These are phyloP conservation scores for Boletus rex-veris DNA, from an alignment of 768 basidiomycete species.

Conservation along the genomic window DNA sequence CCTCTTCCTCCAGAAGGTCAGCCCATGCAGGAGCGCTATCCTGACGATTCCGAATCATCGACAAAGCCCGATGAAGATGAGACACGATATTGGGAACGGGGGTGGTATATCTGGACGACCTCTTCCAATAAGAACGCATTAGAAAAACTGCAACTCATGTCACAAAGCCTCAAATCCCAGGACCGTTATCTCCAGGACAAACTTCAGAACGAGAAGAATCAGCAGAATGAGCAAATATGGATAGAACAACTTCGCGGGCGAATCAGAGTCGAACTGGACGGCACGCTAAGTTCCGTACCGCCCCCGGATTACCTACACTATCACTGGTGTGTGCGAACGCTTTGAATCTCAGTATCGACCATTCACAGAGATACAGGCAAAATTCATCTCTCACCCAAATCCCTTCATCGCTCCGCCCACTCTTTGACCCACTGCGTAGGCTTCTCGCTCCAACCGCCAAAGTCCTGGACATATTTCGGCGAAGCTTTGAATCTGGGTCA, in stretches of 20 bases:
- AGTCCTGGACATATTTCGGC: slow-evolving; percentile 47
- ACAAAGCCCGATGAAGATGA: slow-evolving; percentile 32
- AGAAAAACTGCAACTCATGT: slow-evolving; percentile 61
- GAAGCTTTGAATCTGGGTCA: slow-evolving; percentile 55
- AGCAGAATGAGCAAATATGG: slow-evolving; percentile 49
- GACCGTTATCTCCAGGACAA: slow-evolving; percentile 32
- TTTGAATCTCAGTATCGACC: not conserved
- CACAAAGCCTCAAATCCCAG: slow-evolving; percentile 48
- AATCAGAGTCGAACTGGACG: slow-evolving; percentile 25
- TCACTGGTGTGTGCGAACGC: slow-evolving; percentile 39
- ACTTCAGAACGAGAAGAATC: slow-evolving; percentile 43
- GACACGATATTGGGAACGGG: slow-evolving; percentile 64
- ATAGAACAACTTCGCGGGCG: slow-evolving; percentile 22
- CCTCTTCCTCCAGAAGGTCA: slow-evolving; percentile 71
- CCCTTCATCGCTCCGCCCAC: slow-evolving; percentile 52
- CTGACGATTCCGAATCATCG: slow-evolving; percentile 10
- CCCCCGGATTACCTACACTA: slow-evolving; percentile 21
- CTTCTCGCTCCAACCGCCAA: slow-evolving; percentile 56
- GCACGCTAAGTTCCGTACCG: slow-evolving; percentile 27
- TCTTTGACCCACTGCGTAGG: slow-evolving; percentile 50
- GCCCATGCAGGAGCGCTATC: slow-evolving; percentile 25
- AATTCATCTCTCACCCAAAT: slow-evolving; percentile 55
- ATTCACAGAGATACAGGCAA: slow-evolving; percentile 32
- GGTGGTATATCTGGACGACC: slow-evolving; percentile 73
- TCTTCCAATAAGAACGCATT: slow-evolving; percentile 48